Evolutionary conservation across 148 eudicot genomes (phyloP).

Genomic region (Rheum nobile): DNA sequence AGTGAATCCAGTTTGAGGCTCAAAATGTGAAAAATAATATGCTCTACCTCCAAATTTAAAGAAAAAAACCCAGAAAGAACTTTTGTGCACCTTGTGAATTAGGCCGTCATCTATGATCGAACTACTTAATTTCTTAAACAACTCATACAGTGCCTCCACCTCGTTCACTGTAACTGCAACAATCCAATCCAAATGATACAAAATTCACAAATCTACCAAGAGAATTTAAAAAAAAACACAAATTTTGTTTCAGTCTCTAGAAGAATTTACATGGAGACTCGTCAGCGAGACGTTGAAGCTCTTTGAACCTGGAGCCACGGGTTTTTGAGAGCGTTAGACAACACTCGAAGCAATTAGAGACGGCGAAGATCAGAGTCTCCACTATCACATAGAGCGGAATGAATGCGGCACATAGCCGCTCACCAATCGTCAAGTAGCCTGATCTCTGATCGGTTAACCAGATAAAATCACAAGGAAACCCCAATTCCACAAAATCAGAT

Average conservation of each 20-base stretch:
- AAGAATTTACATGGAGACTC: slow-evolving; percentile 38
- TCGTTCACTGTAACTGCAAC: slow-evolving; percentile 75
- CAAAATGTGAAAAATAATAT: neutral
- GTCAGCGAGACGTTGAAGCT: slow-evolving; percentile 32
- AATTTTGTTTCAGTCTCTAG: neutral
- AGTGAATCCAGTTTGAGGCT: neutral
- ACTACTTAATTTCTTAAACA: slow-evolving; percentile 77
- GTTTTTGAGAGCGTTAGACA: neutral
- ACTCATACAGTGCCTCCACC: slow-evolving; percentile 74
- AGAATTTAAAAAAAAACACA: neutral
- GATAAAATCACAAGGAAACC: neutral
- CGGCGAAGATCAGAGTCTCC: slow-evolving; percentile 30
- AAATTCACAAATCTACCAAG: neutral
- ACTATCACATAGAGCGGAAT: slow-evolving; percentile 37
- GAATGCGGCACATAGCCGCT: slow-evolving; percentile 35
- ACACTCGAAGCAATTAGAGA: slow-evolving; percentile 28
- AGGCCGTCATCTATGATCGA: slow-evolving; percentile 83
- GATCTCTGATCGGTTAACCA: slow-evolving; percentile 20
- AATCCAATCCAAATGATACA: neutral
- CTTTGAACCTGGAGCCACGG: slow-evolving; percentile 6
- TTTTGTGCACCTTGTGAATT: slow-evolving; percentile 63
- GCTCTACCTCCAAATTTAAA: neutral
- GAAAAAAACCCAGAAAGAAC: too few relatives aligned
- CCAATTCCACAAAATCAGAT: neutral
- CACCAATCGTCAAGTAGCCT: slow-evolving; percentile 22